Percentiles rank a stretch among this genome's conserved stretches.
Conservation (phyloP, 768 basidiomycete genomes). For the Hygrocybe punicea region DNA sequence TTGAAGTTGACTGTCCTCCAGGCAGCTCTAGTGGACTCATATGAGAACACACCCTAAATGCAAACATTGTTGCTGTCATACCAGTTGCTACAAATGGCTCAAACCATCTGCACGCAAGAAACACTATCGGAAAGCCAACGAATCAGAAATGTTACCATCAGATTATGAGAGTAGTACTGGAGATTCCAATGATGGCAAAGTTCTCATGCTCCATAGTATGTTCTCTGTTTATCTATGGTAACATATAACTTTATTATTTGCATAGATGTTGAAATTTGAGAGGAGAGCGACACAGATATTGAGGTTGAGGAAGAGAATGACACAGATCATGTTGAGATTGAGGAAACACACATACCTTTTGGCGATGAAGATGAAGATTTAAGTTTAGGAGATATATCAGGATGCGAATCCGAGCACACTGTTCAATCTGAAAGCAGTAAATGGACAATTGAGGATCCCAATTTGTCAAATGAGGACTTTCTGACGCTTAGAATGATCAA, state of each 20-base stretch:
- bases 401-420: not conserved
- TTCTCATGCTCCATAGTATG: not conserved
- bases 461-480: not conserved
- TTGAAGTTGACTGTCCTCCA: not conserved
- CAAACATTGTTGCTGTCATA: not conserved
- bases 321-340: too few relatives aligned
- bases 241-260: not conserved
- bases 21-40: not conserved
- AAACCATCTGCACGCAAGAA: not conserved
- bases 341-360: too few relatives aligned
- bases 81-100: slow-evolving; percentile 1
- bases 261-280: too few relatives aligned
- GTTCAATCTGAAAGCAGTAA: not conserved
- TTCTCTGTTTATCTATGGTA: not conserved
- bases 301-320: too few relatives aligned
- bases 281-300: too few relatives aligned
- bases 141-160: not conserved
- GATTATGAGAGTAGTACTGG: slow-evolving; percentile 1
- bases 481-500: not conserved
- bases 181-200: not conserved
- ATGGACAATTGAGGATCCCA: not conserved
- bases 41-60: not conserved
- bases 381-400: too few relatives aligned
- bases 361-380: too few relatives aligned
- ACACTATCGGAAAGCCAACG: not conserved